These are phyloP conservation scores for Leucosporidium yakuticum DNA, from an alignment of 768 basidiomycete species.

Conservation along the genomic window DNA sequence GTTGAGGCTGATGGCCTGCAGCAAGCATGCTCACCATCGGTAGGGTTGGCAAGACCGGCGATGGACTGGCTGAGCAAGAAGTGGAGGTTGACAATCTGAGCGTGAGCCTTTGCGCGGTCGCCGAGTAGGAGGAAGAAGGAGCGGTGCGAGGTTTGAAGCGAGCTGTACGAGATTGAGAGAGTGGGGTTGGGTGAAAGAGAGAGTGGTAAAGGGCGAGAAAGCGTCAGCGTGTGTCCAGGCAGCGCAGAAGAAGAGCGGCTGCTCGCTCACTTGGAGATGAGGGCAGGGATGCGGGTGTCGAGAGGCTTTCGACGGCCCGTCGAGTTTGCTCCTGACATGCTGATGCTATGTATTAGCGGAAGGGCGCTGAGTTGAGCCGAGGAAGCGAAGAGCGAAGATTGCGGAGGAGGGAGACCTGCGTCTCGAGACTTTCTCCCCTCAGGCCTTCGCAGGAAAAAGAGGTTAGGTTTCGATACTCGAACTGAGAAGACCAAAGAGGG, in stretches of 20 bases:
- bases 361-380: neutral
- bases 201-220: neutral
- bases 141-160: slow-evolving; percentile 51
- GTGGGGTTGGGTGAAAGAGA: neutral
- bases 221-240: neutral
- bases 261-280: slow-evolving; percentile 24
- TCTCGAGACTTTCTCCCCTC: too few relatives aligned
- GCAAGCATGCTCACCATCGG: slow-evolving; percentile 16
- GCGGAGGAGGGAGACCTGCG: too few relatives aligned
- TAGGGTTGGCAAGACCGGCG: slow-evolving; percentile 45
- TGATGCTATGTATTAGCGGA: neutral
- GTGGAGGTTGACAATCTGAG: slow-evolving; percentile 88
- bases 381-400: neutral
- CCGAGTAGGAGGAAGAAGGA: slow-evolving; percentile 96
- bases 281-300: slow-evolving; percentile 29
- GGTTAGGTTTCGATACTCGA: too few relatives aligned
- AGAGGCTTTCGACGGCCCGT: slow-evolving; percentile 21
- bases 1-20: neutral
- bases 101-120: slow-evolving; percentile 87
- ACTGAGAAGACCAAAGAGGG: too few relatives aligned
- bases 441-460: too few relatives aligned
- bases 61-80: slow-evolving; percentile 74
- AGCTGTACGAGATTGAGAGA: neutral
- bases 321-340: slow-evolving; percentile 21
- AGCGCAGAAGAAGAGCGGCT: neutral